Percentiles rank a stretch among this genome's conserved stretches.
Evolutionary conservation across 1,284 basidiomycete genomes (phyloP).

Genomic region (Ceratobasidium papillatum): DNA sequence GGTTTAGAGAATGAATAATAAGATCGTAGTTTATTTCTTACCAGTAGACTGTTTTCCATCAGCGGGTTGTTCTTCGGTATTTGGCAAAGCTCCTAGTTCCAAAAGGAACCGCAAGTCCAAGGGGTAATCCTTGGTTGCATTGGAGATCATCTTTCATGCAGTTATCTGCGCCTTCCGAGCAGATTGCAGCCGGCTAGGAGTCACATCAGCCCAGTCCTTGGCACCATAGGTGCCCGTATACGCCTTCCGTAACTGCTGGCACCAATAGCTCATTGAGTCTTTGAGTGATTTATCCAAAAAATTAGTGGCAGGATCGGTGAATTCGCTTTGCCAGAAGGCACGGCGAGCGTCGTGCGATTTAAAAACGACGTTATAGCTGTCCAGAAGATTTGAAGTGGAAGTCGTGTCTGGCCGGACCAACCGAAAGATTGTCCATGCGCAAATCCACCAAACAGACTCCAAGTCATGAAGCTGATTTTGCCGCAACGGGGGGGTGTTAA

Average conservation of each 20-base stretch:
- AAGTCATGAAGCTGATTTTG: slow-evolving; percentile 22
- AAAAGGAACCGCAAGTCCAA: background rate
- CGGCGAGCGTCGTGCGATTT: background rate
- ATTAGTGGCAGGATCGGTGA: background rate
- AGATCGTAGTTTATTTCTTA: no score
- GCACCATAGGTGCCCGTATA: background rate
- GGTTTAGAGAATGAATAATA: no score
- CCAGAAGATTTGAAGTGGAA: background rate
- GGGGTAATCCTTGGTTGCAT: background rate
- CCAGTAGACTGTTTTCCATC: no score
- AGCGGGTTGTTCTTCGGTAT: no score
- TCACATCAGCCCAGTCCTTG: background rate
- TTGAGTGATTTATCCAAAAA: background rate
- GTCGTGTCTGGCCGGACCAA: background rate
- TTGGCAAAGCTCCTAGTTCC: background rate
- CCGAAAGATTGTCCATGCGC: background rate
- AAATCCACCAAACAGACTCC: slow-evolving; percentile 29
- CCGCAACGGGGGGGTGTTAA: background rate
- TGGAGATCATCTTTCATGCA: background rate
- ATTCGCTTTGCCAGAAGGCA: background rate
- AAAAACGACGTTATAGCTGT: background rate
- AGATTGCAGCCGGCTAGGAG: background rate
- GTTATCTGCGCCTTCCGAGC: background rate
- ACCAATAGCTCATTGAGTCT: background rate
- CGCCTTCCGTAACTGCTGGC: background rate